Evolutionary conservation across 1,139 yeast species (phyloP).

Genomic region (Blastobotrys elegans): DNA sequence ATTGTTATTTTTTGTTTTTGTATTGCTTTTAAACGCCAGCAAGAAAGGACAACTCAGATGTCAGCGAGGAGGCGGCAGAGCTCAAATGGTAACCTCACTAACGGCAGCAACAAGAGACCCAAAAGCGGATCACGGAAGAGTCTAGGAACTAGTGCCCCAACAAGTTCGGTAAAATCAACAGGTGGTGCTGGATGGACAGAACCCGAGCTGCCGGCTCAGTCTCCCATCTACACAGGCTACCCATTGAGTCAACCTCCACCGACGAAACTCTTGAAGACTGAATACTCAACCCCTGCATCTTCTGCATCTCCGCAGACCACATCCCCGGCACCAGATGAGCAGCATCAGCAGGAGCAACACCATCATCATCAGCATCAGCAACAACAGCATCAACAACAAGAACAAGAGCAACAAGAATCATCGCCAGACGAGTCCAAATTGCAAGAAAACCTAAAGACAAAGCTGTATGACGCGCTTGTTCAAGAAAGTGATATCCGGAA

Average conservation of each 20-base stretch:
- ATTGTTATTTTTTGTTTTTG: neutral
- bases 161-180: too few species aligned
- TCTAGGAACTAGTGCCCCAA: too few species aligned
- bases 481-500: slow-evolving; percentile 13
- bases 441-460: slow-evolving; percentile 34
- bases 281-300: neutral
- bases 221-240: slow-evolving; percentile 57
- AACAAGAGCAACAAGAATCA: neutral
- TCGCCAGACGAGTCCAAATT: slow-evolving; percentile 2
- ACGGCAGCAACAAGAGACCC: neutral
- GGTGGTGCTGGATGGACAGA: slow-evolving; percentile 41
- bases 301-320: neutral
- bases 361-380: neutral
- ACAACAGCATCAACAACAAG: neutral
- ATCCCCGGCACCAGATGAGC: neutral
- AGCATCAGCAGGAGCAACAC: neutral
- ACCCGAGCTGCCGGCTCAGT: slow-evolving; percentile 51
- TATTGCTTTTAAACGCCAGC: neutral
- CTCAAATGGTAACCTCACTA: neutral
- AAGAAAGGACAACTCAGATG: neutral
- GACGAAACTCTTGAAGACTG: slow-evolving; percentile 37
- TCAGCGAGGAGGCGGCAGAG: neutral
- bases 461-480: slow-evolving; percentile 32
- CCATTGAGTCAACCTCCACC: slow-evolving; percentile 63
- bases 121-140: neutral